These are phyloP conservation scores for Saccharomycopsis sp. DNA, from an alignment of 805 yeast species.

Conservation along the genomic window DNA sequence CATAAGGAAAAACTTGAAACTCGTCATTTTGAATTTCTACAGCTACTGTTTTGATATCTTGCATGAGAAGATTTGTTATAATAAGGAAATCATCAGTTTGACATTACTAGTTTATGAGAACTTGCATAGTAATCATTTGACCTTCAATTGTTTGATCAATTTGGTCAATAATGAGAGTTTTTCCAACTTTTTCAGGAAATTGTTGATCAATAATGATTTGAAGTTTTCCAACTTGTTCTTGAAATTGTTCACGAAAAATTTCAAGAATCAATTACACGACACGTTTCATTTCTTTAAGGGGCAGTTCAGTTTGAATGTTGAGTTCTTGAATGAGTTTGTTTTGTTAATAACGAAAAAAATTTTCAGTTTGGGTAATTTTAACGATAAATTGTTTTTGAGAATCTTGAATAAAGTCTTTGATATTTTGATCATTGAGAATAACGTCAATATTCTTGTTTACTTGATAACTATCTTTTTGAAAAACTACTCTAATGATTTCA, in stretches of 20 bases:
- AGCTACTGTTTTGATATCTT: slow-evolving; percentile 15
- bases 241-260: too few species aligned
- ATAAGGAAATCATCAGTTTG: slow-evolving; percentile 8
- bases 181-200: too few species aligned
- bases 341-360: too few species aligned
- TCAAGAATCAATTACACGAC: too few species aligned
- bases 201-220: too few species aligned
- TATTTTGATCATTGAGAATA: slow-evolving; percentile 15
- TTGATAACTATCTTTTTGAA: slow-evolving; percentile 12
- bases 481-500: slow-evolving; percentile 12
- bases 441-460: slow-evolving; percentile 12
- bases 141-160: slow-evolving; percentile 14
- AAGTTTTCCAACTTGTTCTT: too few species aligned
- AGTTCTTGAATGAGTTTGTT: too few species aligned
- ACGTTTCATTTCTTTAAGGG: too few species aligned
- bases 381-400: too few species aligned
- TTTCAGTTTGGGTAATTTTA: too few species aligned
- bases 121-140: slow-evolving; percentile 10
- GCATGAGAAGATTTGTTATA: slow-evolving; percentile 2
- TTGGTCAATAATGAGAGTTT: slow-evolving; percentile 9
- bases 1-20: slow-evolving; percentile 8
- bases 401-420: too few species aligned
- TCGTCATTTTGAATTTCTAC: slow-evolving; percentile 11
- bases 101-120: slow-evolving; percentile 8
- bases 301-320: too few species aligned